Evolutionary conservation across 169 alveolate genomes (phyloP).

Genomic region (Babesia divergens): DNA sequence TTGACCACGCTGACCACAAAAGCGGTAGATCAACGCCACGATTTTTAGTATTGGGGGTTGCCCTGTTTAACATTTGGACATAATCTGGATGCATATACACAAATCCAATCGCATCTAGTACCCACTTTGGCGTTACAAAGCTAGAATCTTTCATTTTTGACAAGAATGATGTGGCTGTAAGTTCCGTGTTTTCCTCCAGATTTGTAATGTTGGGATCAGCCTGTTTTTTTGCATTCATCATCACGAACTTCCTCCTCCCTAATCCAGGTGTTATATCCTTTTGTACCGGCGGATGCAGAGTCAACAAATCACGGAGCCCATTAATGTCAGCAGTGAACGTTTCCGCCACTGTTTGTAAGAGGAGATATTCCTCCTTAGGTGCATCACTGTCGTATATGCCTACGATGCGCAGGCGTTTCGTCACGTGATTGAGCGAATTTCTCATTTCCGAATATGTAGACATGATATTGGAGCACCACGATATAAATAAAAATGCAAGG

Average conservation of each 20-base stretch:
- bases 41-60: not conserved
- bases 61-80: not conserved
- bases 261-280: not conserved
- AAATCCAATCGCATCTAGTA: not conserved
- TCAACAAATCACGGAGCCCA: not conserved
- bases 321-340: not conserved
- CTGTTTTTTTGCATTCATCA: too few species aligned
- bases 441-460: not conserved
- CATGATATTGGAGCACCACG: conserved; percentile 8
- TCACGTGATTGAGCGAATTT: not conserved
- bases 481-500: not conserved
- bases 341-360: not conserved
- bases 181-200: too few species aligned
- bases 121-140: not conserved
- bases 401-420: not conserved
- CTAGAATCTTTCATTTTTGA: not conserved
- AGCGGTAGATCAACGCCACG: not conserved
- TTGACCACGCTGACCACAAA: conserved; percentile 5
- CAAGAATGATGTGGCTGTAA: not conserved
- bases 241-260: too few species aligned
- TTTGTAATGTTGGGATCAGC: too few species aligned
- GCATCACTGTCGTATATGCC: conserved; percentile 2
- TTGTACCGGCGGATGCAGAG: not conserved
- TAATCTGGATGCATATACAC: not conserved
- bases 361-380: not conserved